Base-by-base conservation (phyloP, 2,329 filamentous ascomycete genomes). In the Cercospora brassicicola region DNA sequence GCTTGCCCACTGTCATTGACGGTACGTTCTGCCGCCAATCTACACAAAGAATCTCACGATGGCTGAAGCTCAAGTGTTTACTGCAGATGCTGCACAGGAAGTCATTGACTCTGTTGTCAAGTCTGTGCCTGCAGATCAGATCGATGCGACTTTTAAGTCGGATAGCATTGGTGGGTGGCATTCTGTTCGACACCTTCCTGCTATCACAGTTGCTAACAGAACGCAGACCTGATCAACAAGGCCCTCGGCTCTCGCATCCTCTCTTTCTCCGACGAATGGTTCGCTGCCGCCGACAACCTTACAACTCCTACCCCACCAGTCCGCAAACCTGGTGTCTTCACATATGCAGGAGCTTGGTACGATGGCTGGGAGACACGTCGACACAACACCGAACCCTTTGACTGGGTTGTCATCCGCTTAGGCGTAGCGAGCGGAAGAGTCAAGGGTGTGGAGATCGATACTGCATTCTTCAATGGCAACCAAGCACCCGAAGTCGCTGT, bases 381-480 rank as follows among this genome's bases (percentile, higher is more conserved):
- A 28, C 87, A 89, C 78, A 89, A 89, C 74, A 78, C 82, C 0
- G 81, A 83, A 45, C 81, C 83, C 10, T 87, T 83, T 69, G 87
- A 89, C 77, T 89, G 85, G 85, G 86, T 86, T 0, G 83, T 89
- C 6, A 82, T 89, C 67, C 81, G 84, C 55, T 81, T 89, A 0
- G 86, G 86, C n/a, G 85, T 86, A 0, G 82, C 90, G 9, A 91
- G 89, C 1, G 92, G 91, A 57, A 89, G 84, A 15, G 86, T 94
- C 30, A 85, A 87, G 68, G 92, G 92, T 15, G 83, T 94, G 59
- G 92, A 94, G 81, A 85, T 94, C 71, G 91, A 94, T 80, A 94
- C 92, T 2, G 88, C 90, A 60, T 92, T 89, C 82, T 95, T 94
- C 84, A 89, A 86, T 68, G 92, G 92, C 68, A 94, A 94, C 81